Evolutionary conservation across 163 green algal species (phyloP).

Genomic region (Chloroidium sp.): DNA sequence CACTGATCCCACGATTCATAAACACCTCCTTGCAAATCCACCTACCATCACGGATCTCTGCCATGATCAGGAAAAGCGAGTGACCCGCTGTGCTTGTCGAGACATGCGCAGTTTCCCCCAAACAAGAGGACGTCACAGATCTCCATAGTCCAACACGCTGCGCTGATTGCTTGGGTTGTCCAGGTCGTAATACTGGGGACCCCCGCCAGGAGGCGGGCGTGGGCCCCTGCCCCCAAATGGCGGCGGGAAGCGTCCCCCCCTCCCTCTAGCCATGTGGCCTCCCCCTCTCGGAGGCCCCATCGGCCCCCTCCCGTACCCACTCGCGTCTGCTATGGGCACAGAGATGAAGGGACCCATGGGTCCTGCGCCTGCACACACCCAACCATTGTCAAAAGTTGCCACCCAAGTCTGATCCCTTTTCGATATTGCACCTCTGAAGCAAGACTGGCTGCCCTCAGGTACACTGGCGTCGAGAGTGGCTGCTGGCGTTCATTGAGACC

Average conservation of each 20-base stretch:
- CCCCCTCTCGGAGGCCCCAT: constrained; percentile 3
- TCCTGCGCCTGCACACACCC: constrained; percentile 19
- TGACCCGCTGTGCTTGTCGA: too few species aligned
- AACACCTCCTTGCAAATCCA: too few species aligned
- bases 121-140: constrained; percentile 40
- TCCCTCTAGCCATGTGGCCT: background rate
- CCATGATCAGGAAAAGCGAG: too few species aligned
- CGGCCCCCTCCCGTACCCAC: background rate
- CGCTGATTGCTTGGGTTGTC: constrained; percentile 81
- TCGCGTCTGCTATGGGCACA: constrained; percentile 9
- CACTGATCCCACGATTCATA: too few species aligned
- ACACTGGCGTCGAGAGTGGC: too few species aligned
- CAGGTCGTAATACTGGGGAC: constrained; percentile 69
- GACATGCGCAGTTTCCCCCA: too few species aligned
- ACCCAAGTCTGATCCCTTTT: too few species aligned
- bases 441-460: too few species aligned
- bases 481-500: too few species aligned
- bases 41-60: too few species aligned
- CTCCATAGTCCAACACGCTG: constrained; percentile 82
- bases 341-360: constrained; percentile 31
- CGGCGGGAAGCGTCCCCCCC: background rate
- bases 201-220: background rate
- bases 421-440: too few species aligned
- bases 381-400: too few species aligned
- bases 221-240: constrained; percentile 1